Evolutionary conservation across 352 stramenopile genomes (phyloP), one percentile per base, ranked within the genome.

Genomic region (Globisporangium solare): DNA sequence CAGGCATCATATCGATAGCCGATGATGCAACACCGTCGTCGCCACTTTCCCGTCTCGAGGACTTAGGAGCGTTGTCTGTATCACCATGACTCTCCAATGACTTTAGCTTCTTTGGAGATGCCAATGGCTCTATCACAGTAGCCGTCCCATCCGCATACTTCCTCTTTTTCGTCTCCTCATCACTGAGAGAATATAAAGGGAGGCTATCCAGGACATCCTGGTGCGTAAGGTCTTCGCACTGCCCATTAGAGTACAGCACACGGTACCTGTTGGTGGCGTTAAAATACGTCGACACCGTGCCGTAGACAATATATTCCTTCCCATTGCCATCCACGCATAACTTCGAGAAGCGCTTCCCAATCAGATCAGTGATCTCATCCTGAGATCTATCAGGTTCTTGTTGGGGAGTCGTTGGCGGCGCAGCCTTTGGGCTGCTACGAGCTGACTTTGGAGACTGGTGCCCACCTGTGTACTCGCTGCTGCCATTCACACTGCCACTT

Each of bases 261-360:
- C 81, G 76, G 51, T 85, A 92, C 71, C 77, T 92, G 31, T 79
- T 79, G 17, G 76, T 92, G 3, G 81, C 81, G n/a, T 76, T 74
- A 47, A 92, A 92, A 55, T 88, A 92, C 35, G 67, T 74, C 41
- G 74, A 76, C 20, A 92, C 79, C 2, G 75, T 70, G 41, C 81
- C 81, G 31, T 67, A 69, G 10, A 88, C 64, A 13, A 68, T 49
- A 22, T 49, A 54, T 45, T 76, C 63, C 3, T 20, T 18, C n/a
- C 55, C 64, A 37, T 65, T 53, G 2, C 54, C 61, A 13, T 71
- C 68, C 32, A 65, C 54, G 31, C 76, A 52, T 11, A 47, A 64
- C 50, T 70, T 78, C 24, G 70, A 68, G 20, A 91, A 68, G 12
- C 64, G 65, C 18, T 76, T 67, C 1, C 70, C 67, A 41, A 88